Percentiles rank a stretch among this genome's conserved stretches.
phyloP scores from a whole-genome alignment of 2,329 filamentous ascomycete genomes.

The Fulvia fulva region DNA sequence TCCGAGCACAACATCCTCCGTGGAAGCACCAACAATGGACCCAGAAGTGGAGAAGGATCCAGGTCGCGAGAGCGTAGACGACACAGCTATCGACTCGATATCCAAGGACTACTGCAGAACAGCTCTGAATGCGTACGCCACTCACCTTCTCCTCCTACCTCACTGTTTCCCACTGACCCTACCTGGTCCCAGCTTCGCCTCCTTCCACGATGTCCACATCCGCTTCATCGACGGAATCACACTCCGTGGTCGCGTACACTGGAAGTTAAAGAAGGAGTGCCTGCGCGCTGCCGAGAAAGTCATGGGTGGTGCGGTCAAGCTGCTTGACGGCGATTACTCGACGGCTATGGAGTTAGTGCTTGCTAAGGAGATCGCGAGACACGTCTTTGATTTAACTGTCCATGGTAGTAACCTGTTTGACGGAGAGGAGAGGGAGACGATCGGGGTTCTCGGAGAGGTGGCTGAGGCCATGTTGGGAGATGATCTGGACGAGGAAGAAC shows the following conservation, averaged over 20 bases:
- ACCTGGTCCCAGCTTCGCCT: neutral
- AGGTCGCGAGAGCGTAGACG: too few relatives aligned
- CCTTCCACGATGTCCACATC: neutral
- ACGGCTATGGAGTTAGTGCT: neutral
- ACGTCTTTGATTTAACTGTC: neutral
- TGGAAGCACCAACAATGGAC: too few relatives aligned
- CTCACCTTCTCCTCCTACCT: neutral
- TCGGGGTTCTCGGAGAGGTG: too few relatives aligned
- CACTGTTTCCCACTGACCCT: neutral
- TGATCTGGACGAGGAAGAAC: too few relatives aligned
- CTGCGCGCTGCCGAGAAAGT: neutral
- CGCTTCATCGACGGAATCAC: neutral
- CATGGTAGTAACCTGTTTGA: neutral
- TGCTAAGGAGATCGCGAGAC: neutral
- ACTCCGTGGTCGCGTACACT: neutral
- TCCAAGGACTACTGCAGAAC: too few relatives aligned
- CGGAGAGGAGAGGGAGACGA: neutral
- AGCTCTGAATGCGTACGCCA: neutral
- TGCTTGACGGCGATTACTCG: neutral
- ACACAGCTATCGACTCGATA: too few relatives aligned
- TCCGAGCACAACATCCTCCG: too few relatives aligned
- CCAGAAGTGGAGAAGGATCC: too few relatives aligned
- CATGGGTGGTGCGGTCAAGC: neutral
- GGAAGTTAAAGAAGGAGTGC: neutral
- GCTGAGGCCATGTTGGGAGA: too few relatives aligned